Base-by-base conservation (phyloP, 306 rosid species). In the Delonix regia region DNA sequence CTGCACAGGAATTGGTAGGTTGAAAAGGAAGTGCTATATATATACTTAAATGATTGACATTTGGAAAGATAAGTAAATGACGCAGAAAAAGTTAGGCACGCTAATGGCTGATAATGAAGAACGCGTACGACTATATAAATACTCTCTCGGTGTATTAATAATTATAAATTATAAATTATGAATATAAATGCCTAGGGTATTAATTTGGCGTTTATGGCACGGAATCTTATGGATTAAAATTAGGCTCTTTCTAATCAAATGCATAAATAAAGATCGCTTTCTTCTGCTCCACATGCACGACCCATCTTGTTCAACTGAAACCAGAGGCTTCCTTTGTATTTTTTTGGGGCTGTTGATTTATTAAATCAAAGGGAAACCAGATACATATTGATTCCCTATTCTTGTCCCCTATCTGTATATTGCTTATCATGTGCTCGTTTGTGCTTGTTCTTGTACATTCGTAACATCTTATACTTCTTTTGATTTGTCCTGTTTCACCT, bases 221-320 rank as follows among this genome's bases (percentile, higher is more conserved):
- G 60, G 47, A 44, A 75, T 75, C 60, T 61, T 75, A 13, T 6
- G 24, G 44, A 44, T 10, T 67, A 6, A 61, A 61, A 42, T 8
- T 14, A 11, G 63, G 8, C 30, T 44, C 8, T 24, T 10, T 36
- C 64, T 36, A 4, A 25, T 25, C 27, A 25, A 18, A 74, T 18
- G 19, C 22, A 30, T 60, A 48, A 71, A 71, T 27, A 18, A 33
- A 18, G 4, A 18, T n/a, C 3, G 44, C 56, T 52, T 73, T 72
- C 39, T 52, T 70, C 22, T 68, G 57, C 66, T 55, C 22, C 45
- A 34, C 77, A 73, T 21, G 77, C 28, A 33, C 38, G 42, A 59
- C 39, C 51, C 22, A 66, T 11, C 16, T 39, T 11, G 6, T 28
- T 61, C 41, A 67, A 41, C 73, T 21, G 52, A 41, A 39, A 66